A percentile compares a stretch with the other conserved stretches of the same genome.
Conservation (phyloP, 1,139 yeast species). For the Yamadazyma jaroonii region DNA sequence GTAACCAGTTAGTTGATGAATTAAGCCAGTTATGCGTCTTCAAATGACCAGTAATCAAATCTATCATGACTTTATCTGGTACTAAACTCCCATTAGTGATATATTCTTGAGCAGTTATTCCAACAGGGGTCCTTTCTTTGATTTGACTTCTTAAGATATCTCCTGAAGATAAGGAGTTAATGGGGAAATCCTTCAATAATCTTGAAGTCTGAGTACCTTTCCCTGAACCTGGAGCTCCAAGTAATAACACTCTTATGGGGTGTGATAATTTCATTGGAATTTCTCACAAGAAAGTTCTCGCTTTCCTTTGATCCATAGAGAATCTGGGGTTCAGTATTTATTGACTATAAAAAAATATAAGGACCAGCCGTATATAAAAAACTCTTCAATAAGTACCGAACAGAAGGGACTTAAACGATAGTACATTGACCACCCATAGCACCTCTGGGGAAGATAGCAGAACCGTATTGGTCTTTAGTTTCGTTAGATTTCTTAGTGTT, state of each 20-base stretch:
- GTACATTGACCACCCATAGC: conserved; percentile 9
- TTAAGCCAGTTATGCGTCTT: conserved; percentile 44
- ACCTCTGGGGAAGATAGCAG: conserved; percentile 6
- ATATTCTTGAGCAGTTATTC: conserved; percentile 53
- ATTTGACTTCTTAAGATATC: conserved; percentile 76
- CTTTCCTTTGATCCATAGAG: too few species aligned
- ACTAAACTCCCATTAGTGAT: conserved; percentile 66
- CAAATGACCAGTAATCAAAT: conserved; percentile 54
- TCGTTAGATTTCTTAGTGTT: conserved; percentile 8
- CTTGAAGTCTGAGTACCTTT: conserved; percentile 85
- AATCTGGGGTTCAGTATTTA: background rate
- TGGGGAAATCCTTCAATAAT: conserved; percentile 49
- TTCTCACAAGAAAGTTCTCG: background rate
- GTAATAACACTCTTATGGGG: conserved; percentile 65
- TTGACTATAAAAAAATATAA: background rate
- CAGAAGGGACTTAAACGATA: conserved; percentile 7
- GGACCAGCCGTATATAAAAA: background rate
- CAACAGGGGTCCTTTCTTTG: conserved; percentile 51
- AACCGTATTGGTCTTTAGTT: conserved; percentile 11
- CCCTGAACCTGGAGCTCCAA: conserved; percentile 96
- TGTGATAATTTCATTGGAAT: conserved; percentile 5
- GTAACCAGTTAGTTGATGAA: conserved; percentile 56
- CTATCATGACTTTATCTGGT: conserved; percentile 70
- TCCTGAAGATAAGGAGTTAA: conserved; percentile 72
- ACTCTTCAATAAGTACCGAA: background rate